Conservation (phyloP, 805 yeast species). For the Yarrowia yakushimensis region DNA sequence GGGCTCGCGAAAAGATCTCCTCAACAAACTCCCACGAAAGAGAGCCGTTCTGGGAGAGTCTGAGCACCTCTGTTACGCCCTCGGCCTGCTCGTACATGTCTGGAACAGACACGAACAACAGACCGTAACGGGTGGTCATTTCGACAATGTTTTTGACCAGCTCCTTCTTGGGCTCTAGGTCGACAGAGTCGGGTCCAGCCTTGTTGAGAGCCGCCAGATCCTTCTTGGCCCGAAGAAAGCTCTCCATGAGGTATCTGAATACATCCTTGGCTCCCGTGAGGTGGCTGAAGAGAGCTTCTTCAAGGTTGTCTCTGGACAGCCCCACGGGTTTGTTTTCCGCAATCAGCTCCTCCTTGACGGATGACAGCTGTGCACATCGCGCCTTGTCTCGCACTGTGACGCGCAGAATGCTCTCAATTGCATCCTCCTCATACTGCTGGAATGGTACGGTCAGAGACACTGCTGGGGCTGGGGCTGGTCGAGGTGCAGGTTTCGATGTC, state of each 20-base stretch:
- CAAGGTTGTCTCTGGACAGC: not conserved
- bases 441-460: not conserved
- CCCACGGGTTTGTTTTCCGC: not conserved
- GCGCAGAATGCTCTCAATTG: not conserved
- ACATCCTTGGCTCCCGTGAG: not conserved
- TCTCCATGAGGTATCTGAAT: conserved; percentile 14
- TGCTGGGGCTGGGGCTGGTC: not conserved
- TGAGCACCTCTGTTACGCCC: not conserved
- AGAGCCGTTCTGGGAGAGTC: conserved; percentile 2
- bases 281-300: conserved; percentile 10
- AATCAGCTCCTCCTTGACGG: conserved; percentile 8
- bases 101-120: not conserved
- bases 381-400: not conserved
- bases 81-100: conserved; percentile 20
- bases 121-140: not conserved
- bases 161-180: not conserved
- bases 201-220: not conserved
- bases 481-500: not conserved
- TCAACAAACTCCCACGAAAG: conserved; percentile 16
- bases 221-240: conserved; percentile 3
- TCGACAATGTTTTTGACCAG: not conserved
- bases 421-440: not conserved
- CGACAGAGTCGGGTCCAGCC: not conserved
- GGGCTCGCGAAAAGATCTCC: not conserved
- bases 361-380: not conserved